A percentile compares a stretch with the other conserved stretches of the same genome.
Conservation (phyloP, 768 basidiomycete genomes). For the Pisolithus tinctorius region DNA sequence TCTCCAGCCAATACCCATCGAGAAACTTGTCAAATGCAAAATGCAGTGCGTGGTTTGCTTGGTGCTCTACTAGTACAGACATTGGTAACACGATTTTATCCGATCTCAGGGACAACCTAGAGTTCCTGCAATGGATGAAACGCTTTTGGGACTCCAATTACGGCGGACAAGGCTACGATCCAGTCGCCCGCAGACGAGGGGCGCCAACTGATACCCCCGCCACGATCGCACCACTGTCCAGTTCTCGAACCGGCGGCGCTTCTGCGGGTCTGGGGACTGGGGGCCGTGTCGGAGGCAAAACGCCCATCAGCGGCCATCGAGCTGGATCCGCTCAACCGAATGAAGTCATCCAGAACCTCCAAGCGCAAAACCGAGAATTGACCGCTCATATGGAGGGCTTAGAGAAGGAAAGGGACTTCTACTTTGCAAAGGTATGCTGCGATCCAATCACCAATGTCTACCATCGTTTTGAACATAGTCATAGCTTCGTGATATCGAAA, state of each 20-base stretch:
- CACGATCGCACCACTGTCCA: constrained; percentile 62
- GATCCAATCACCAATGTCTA: neutral
- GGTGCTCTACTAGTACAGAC: constrained; percentile 1
- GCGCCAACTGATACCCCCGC: constrained; percentile 70
- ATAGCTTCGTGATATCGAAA: constrained; percentile 95
- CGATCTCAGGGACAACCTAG: constrained; percentile 79
- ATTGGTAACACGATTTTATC: constrained; percentile 9
- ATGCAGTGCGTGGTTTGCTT: constrained; percentile 73
- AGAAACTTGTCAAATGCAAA: constrained; percentile 93
- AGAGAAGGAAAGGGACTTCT: constrained; percentile 98
- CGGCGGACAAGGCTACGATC: constrained; percentile 81
- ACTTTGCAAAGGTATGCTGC: constrained; percentile 84
- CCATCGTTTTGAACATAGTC: constrained; percentile 1
- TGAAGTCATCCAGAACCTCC: constrained; percentile 62
- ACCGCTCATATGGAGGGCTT: constrained; percentile 77
- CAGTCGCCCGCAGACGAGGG: constrained; percentile 75
- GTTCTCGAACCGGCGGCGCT: constrained; percentile 32
- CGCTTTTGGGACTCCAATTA: constrained; percentile 94
- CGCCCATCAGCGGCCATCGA: constrained; percentile 65
- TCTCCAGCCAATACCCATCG: constrained; percentile 85
- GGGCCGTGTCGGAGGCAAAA: constrained; percentile 58
- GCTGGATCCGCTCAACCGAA: constrained; percentile 59
- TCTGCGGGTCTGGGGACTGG: constrained; percentile 27
- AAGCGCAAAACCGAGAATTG: constrained; percentile 77
- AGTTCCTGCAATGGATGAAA: constrained; percentile 97